Percentiles rank a stretch among this genome's conserved stretches.
phyloP scores from a whole-genome alignment of 306 rosid genomes.

The cucumber (Cucumis sativus) region Cucumber_9930_V3 NC_026658.2:14085501-14086000 shows the following conservation, averaged over 20 bases:
- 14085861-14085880: background rate
- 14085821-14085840: background rate
- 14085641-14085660: too few relatives aligned
- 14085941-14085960: too few relatives aligned
- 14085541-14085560: background rate
- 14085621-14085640: background rate
- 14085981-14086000: too few relatives aligned
- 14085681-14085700: constrained; percentile 38
- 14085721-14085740: constrained; percentile 22
- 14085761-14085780: background rate
- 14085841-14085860: background rate
- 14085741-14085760: constrained; percentile 16
- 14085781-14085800: background rate
- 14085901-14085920: background rate
- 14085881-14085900: too few relatives aligned
- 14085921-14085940: too few relatives aligned
- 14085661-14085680: too few relatives aligned
- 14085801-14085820: background rate
- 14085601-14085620: background rate
- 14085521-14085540: background rate
- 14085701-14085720: constrained; percentile 28
- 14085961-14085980: too few relatives aligned
- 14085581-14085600: background rate
- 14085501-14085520: constrained; percentile 18
- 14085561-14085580: background rate